Base-by-base conservation (phyloP, 2,329 filamentous ascomycete species). In the Ascomycota sp. region DNA sequence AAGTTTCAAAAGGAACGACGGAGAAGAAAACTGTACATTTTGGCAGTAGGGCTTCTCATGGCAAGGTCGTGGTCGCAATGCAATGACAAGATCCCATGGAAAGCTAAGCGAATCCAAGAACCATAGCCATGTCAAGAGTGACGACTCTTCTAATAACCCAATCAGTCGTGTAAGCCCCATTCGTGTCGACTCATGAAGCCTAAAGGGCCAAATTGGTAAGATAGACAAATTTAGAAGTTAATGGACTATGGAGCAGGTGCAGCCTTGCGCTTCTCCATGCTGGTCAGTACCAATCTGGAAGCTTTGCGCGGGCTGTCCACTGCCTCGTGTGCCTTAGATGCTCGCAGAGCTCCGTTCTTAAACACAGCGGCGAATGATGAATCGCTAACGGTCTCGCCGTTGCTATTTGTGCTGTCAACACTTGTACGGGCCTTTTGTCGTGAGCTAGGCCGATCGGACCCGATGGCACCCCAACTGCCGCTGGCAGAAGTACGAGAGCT, bases 211-310 rank as follows among this genome's bases (percentile, higher is more conserved):
- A 17, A 17, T 17, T 17, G 15, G 32, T 33, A 35, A 35, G 13
- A 39, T 21, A 13, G 19, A 28, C 20, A 20, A 28, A 17, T 23
- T 23, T 34, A 38, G 34, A 33, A 20, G 27, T 30, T 33, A 31
- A 28, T 11, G 15, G 29, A 24, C 35, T 44, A 45, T 35, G 38
- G 41, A 27, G 36, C 31, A 8, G 43, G 39, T 21, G 42, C 37
- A 9, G 45, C 37, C 65, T 82, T 91, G 53, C 83, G 78, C 69
- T 92, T 93, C 61, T 92, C 83, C 37, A 74, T 77, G 50, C 75
- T 85, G 40, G 79, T 85, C 40, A 94, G 66, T 40, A 94, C 77
- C 47, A 93, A 70, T 63, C 83, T 76, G 31, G 82, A 77, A 41
- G 77, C 78, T 61, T 76, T 85, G 55, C 82, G 80, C 54, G 81